Evolutionary conservation across 2,329 filamentous ascomycete species (phyloP).

Genomic region (Neofusicoccum laricinum): DNA sequence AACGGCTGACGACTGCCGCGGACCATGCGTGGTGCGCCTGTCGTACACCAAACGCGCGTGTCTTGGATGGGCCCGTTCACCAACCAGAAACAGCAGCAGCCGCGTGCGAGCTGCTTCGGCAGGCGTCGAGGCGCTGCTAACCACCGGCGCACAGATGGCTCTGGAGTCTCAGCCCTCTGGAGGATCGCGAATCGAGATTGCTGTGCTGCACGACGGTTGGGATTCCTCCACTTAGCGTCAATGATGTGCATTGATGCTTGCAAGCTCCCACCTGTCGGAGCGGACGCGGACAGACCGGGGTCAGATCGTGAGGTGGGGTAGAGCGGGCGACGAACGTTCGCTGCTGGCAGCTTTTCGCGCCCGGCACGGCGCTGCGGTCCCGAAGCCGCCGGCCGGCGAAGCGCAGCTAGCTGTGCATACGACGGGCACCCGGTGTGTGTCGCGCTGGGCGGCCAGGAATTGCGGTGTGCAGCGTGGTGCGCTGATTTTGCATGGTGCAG

Average conservation of each 20-base stretch:
- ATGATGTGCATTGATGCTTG: constrained; percentile 12
- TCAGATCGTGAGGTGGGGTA: constrained; percentile 12
- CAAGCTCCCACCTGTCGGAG: not conserved
- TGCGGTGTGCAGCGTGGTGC: constrained; percentile 7
- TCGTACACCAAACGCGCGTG: not conserved
- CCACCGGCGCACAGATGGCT: not conserved
- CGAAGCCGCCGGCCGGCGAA: not conserved
- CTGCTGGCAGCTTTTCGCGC: not conserved
- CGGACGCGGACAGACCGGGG: not conserved
- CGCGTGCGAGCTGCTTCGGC: not conserved
- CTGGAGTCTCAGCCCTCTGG: not conserved
- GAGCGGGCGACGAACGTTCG: not conserved
- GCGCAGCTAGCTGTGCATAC: not conserved
- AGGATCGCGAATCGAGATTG: constrained; percentile 8
- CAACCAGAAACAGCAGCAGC: not conserved
- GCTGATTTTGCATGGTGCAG: constrained; percentile 9
- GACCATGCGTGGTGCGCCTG: not conserved
- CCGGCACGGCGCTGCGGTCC: not conserved
- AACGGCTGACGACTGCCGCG: constrained; percentile 3
- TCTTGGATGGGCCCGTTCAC: not conserved
- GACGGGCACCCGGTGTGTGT: too few relatives aligned
- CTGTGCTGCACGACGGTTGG: constrained; percentile 7
- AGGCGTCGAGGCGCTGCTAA: not conserved
- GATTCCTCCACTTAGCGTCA: constrained; percentile 1
- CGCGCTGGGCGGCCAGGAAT: not conserved